A percentile compares a stretch with the other conserved stretches of the same genome.
These are phyloP conservation scores for Lepiota brunneoincarnata DNA, from an alignment of 768 basidiomycete genomes.

Conservation along the genomic window DNA sequence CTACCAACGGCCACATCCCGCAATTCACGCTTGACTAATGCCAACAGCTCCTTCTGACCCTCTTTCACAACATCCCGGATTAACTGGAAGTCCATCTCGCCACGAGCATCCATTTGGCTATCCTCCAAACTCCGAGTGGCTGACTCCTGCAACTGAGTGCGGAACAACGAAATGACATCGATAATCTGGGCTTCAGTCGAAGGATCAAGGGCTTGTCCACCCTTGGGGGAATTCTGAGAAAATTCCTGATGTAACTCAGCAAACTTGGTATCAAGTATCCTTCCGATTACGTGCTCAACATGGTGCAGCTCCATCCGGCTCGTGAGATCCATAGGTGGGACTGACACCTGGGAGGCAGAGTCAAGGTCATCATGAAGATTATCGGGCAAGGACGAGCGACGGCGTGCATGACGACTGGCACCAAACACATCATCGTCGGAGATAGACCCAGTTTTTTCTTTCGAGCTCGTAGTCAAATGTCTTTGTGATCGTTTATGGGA, in stretches of 20 bases:
- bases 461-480: conserved; percentile 56
- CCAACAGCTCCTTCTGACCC: conserved; percentile 59
- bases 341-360: conserved; percentile 42
- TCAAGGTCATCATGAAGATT: conserved; percentile 45
- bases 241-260: conserved; percentile 43
- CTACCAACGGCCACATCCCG: conserved; percentile 37
- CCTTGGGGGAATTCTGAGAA: conserved; percentile 22
- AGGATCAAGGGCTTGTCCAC: conserved; percentile 30
- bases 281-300: conserved; percentile 58
- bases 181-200: conserved; percentile 60
- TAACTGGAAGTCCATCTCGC: conserved; percentile 76
- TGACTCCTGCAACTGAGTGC: conserved; percentile 63
- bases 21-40: conserved; percentile 60
- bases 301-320: conserved; percentile 57
- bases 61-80: conserved; percentile 69
- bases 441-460: conserved; percentile 23
- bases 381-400: conserved; percentile 58
- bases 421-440: conserved; percentile 36
- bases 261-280: conserved; percentile 71
- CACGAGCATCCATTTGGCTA: conserved; percentile 66
- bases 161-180: conserved; percentile 67
- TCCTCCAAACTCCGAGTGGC: conserved; percentile 57
- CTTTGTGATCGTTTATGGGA: conserved; percentile 49
- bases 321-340: conserved; percentile 45
- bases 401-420: conserved; percentile 34